Base-by-base conservation (phyloP, 2,329 filamentous ascomycete genomes). In the Microdochium nivale region DNA sequence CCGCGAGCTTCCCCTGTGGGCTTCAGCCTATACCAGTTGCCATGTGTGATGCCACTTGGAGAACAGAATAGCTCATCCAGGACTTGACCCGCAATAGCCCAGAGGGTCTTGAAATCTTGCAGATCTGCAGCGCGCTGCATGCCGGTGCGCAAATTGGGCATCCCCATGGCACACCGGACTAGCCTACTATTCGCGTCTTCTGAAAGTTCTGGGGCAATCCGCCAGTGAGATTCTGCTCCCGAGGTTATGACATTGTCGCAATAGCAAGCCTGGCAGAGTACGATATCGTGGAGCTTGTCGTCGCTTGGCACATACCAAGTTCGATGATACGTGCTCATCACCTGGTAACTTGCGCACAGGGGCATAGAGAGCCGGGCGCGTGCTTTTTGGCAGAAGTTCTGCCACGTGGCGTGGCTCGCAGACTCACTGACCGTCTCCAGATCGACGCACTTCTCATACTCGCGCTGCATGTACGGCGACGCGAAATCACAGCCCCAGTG, bases 181-280 rank as follows among this genome's bases (percentile, higher is more conserved):
- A 52, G 24, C 16, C n/a, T 4, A 8, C 47, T 50, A 16, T 54
- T 43, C 25, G 35, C 3, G 1, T 47, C 32, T 7, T 49, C 40
- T 19, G 52, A 48, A 25, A 58, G 52, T 2, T 48, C 54, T 3
- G 51, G 56, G n/a, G 50, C 64, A 47, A 51, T 54, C 49, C 30
- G 51, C 53, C 52, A 66, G 49, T 55, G 62, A 27, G 49, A 46
- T 14, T 63, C 63, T 8, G 70, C 63, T 2, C 58, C 58, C 0
- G 65, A 64, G 35, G 57, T 59, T 27, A 61, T 50, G 21, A 72
- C 59, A 19, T 65, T 62, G 56, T 74, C 70, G 50, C 58, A 61
- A 52, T 65, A 71, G 53, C 71, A 73, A 1, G 66, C 62, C 5
- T 56, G 58, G 49, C 70, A 74, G 13, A 70, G 54, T 0, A 68